A percentile compares a stretch with the other conserved stretches of the same genome.
These are phyloP conservation scores for Xylaria bambusicola DNA, from an alignment of 495 filamentous ascomycete species.

Conservation along the genomic window DNA sequence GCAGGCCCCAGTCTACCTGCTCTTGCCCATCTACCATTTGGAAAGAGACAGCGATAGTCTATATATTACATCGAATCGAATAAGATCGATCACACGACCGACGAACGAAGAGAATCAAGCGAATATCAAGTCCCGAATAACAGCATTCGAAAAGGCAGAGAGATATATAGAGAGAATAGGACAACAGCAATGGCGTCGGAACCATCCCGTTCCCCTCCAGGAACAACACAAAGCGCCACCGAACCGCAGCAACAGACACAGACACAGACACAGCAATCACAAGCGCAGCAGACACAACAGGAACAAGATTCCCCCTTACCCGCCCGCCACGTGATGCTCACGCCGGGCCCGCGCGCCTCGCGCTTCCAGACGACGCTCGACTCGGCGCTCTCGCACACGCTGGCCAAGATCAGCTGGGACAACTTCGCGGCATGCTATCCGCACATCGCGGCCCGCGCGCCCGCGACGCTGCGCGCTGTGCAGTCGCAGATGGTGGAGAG, in stretches of 20 bases:
- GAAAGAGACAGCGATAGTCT: not conserved
- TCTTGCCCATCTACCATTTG: too few species aligned
- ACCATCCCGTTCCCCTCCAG: too few species aligned
- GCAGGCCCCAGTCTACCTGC: too few species aligned
- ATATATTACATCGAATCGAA: not conserved
- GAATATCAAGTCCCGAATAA: too few species aligned
- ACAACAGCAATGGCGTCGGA: conserved; percentile 17
- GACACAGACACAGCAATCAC: conserved; percentile 17
- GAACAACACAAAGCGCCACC: conserved; percentile 4
- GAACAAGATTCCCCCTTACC: conserved; percentile 41
- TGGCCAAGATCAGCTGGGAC: conserved; percentile 70
- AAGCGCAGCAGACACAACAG: too few species aligned
- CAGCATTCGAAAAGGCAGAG: too few species aligned
- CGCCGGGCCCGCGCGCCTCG: conserved; percentile 74
- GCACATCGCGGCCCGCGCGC: conserved; percentile 69
- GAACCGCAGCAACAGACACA: conserved; percentile 9
- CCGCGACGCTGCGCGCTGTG: conserved; percentile 64
- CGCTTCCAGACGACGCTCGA: conserved; percentile 71
- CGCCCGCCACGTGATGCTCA: conserved; percentile 56
- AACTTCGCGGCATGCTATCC: conserved; percentile 91
- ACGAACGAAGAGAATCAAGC: too few species aligned
- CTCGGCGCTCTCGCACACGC: conserved; percentile 66
- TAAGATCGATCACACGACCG: too few species aligned
- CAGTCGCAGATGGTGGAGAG: conserved; percentile 71
- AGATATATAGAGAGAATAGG: too few species aligned